These are phyloP conservation scores for Fusarium fujikuroi DNA, from an alignment of 2,329 filamentous ascomycete genomes.

Conservation along the genomic window DNA sequence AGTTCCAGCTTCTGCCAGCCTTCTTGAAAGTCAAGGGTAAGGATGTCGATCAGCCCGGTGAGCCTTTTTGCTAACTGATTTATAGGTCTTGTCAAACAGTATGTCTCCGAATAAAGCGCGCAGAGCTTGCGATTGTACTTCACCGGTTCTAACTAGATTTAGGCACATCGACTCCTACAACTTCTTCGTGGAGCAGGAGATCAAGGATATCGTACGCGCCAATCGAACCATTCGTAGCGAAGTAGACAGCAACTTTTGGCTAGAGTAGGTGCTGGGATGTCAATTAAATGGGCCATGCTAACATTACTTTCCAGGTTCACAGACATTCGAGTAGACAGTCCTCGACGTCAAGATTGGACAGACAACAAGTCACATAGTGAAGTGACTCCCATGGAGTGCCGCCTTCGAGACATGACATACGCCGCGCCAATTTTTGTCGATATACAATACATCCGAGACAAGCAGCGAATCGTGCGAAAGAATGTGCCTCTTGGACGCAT, in stretches of 20 bases:
- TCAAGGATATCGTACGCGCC: conserved; percentile 95
- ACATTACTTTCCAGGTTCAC: conserved; percentile 66
- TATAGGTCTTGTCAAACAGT: conserved; percentile 85
- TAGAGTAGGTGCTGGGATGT: conserved; percentile 64
- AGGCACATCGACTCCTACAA: conserved; percentile 97
- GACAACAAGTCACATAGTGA: conserved; percentile 75
- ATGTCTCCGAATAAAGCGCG: conserved; percentile 45
- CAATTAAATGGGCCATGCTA: neutral
- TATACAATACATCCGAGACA: conserved; percentile 87
- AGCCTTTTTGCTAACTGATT: conserved; percentile 38
- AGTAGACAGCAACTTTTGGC: conserved; percentile 90
- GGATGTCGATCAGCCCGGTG: conserved; percentile 29
- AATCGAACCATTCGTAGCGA: conserved; percentile 91
- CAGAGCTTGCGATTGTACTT: neutral
- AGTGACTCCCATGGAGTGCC: conserved; percentile 95
- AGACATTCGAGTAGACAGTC: conserved; percentile 86
- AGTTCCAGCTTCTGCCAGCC: conserved; percentile 96
- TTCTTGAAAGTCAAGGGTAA: conserved; percentile 94
- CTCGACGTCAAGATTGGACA: conserved; percentile 81
- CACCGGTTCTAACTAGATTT: conserved; percentile 18
- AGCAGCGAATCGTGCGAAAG: conserved; percentile 77
- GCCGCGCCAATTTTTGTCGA: conserved; percentile 94
- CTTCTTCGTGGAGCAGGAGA: conserved; percentile 95
- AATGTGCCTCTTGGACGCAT: conserved; percentile 87
- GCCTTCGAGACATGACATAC: conserved; percentile 97